These are phyloP conservation scores for Diddensiella caesifluorescens DNA, from an alignment of 805 yeast species.

Conservation along the genomic window DNA sequence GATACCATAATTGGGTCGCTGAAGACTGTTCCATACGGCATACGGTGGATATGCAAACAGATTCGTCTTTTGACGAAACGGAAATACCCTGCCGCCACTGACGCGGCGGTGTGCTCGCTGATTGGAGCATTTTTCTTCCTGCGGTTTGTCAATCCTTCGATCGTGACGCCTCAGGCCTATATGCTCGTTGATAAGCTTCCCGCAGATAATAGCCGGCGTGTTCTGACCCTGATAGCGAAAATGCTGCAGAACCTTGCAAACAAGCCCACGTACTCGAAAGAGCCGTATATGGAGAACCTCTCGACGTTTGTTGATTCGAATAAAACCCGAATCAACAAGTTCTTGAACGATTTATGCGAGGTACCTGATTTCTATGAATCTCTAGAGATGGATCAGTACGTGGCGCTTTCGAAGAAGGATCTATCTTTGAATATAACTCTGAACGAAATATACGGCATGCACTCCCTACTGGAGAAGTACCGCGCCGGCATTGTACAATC, in stretches of 20 bases:
- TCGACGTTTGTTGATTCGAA: conserved; percentile 28
- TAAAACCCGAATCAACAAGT: conserved; percentile 28
- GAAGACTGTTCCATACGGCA: conserved; percentile 59
- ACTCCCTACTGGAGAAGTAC: conserved; percentile 33
- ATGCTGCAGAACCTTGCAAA: conserved; percentile 84
- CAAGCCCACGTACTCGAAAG: conserved; percentile 60
- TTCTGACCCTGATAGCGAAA: conserved; percentile 73
- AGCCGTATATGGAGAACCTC: conserved; percentile 33
- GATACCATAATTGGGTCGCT: conserved; percentile 54
- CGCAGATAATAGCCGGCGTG: conserved; percentile 47
- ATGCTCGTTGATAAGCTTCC: conserved; percentile 34
- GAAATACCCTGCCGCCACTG: conserved; percentile 57
- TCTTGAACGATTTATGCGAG: conserved; percentile 34
- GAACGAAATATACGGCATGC: conserved; percentile 34
- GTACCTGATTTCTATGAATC: conserved; percentile 38
- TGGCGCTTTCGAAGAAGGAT: conserved; percentile 34
- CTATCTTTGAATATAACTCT: conserved; percentile 30
- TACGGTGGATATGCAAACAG: conserved; percentile 65
- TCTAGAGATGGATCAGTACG: conserved; percentile 36
- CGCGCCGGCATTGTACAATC: conserved; percentile 11
- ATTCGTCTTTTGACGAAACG: conserved; percentile 48
- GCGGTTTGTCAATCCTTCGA: conserved; percentile 79
- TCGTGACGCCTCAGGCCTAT: conserved; percentile 75
- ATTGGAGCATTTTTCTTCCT: conserved; percentile 84
- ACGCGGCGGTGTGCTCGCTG: conserved; percentile 33